phyloP scores from a whole-genome alignment of 78 protist species.

The Speleostelium caveatum region DNA sequence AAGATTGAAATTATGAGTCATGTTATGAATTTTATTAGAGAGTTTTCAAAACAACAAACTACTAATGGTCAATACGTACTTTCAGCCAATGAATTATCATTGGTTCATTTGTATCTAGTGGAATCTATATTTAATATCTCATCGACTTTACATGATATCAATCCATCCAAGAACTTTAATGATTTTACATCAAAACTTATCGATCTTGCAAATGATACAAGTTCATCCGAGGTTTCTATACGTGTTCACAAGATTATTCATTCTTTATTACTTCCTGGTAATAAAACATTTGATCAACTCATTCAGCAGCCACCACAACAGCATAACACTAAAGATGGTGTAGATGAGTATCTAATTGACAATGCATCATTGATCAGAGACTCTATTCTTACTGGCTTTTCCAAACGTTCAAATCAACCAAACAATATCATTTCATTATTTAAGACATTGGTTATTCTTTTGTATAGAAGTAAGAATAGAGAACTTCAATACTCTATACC shows the following conservation, averaged over 20 bases:
- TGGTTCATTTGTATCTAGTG: neutral
- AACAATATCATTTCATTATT: slow-evolving; percentile 23
- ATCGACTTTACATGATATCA: slow-evolving; percentile 21
- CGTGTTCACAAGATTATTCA: slow-evolving; percentile 31
- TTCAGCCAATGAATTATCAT: neutral
- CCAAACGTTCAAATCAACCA: slow-evolving; percentile 34
- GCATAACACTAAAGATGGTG: slow-evolving; percentile 28
- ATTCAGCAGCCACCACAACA: neutral
- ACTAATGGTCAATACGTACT: neutral
- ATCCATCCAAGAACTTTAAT: neutral
- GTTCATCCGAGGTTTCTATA: slow-evolving; percentile 8
- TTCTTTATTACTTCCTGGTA: slow-evolving; percentile 19
- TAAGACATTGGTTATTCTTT: slow-evolving; percentile 21
- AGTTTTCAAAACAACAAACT: neutral
- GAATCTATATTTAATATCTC: slow-evolving; percentile 49
- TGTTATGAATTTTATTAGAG: slow-evolving; percentile 21
- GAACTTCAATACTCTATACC: slow-evolving; percentile 54
- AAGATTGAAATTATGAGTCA: slow-evolving; percentile 63
- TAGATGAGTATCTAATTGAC: slow-evolving; percentile 32
- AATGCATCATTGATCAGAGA: slow-evolving; percentile 35
- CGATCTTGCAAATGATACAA: slow-evolving; percentile 3
- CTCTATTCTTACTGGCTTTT: slow-evolving; percentile 17
- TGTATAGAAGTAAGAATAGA: slow-evolving; percentile 35
- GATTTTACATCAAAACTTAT: slow-evolving; percentile 29
- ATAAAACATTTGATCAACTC: slow-evolving; percentile 28